These are phyloP conservation scores for Agaricus sinodeliciosus DNA, from an alignment of 768 basidiomycete species.

Conservation along the genomic window DNA sequence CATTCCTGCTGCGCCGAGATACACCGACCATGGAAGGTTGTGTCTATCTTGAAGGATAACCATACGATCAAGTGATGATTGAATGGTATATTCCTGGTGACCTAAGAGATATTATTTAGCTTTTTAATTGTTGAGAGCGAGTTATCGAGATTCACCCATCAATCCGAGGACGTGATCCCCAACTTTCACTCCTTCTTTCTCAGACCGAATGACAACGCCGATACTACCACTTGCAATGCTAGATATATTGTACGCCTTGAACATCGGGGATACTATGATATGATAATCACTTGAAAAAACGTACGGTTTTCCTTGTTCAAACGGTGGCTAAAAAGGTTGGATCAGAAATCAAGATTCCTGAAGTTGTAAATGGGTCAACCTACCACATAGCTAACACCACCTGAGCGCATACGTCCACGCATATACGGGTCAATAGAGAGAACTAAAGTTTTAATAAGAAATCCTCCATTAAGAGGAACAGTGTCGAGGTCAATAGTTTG, in stretches of 20 bases:
- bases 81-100: constrained; percentile 8
- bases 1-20: constrained; percentile 49
- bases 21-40: constrained; percentile 41
- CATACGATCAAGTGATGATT: constrained; percentile 23
- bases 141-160: constrained; percentile 14
- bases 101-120: no score
- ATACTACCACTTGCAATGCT: constrained; percentile 30
- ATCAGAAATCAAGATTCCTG: background rate
- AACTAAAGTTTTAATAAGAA: constrained; percentile 44
- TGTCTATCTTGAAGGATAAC: constrained; percentile 31
- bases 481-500: constrained; percentile 44
- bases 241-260: background rate
- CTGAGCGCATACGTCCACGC: constrained; percentile 31
- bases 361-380: background rate
- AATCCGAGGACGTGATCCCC: constrained; percentile 36
- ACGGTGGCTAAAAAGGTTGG: constrained; percentile 4
- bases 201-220: constrained; percentile 39
- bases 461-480: constrained; percentile 35
- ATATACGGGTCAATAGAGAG: constrained; percentile 39
- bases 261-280: no score
- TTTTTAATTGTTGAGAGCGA: no score
- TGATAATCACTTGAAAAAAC: constrained; percentile 6
- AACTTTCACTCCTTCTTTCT: constrained; percentile 22
- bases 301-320: constrained; percentile 28
- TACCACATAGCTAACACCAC: constrained; percentile 21